Conservation (phyloP, 345 rosid genomes). For the Erysimum cheiranthoides region DNA sequence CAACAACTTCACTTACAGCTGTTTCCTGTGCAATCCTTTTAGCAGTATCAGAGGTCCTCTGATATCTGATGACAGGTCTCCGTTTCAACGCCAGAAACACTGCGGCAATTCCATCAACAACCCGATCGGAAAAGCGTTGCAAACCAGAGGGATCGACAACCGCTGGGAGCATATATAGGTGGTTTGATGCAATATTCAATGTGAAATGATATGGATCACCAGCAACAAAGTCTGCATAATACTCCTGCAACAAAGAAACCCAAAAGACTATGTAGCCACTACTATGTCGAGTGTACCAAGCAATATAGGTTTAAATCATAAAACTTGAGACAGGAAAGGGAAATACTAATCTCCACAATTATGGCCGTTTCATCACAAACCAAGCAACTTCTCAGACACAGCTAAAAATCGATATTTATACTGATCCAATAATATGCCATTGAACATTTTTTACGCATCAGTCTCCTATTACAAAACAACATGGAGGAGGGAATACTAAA, state of each 20-base stretch:
- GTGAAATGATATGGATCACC: slow-evolving; percentile 89
- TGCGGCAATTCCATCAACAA: slow-evolving; percentile 88
- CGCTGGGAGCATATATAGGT: slow-evolving; percentile 93
- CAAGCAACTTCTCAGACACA: slow-evolving; percentile 2
- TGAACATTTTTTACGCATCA: slow-evolving; percentile 7
- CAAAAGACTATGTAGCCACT: slow-evolving; percentile 21
- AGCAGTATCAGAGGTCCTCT: slow-evolving; percentile 92
- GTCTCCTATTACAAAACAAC: slow-evolving; percentile 4
- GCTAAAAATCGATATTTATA: background rate
- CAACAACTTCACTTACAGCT: slow-evolving; percentile 62
- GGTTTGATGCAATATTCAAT: slow-evolving; percentile 79
- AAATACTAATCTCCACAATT: background rate
- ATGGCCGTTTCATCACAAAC: slow-evolving; percentile 2
- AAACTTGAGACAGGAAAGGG: slow-evolving; percentile 13
- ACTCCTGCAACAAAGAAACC: slow-evolving; percentile 72
- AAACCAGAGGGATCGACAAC: slow-evolving; percentile 90
- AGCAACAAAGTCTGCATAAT: slow-evolving; percentile 92
- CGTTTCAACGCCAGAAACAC: slow-evolving; percentile 87
- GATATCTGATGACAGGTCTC: slow-evolving; percentile 92
- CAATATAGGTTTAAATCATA: slow-evolving; percentile 7
- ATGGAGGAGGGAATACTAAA: background rate
- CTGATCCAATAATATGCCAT: background rate
- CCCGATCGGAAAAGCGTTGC: slow-evolving; percentile 84
- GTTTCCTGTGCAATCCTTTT: slow-evolving; percentile 97
- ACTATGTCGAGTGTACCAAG: slow-evolving; percentile 1